Evolutionary conservation across 1,139 yeast species (phyloP).

Genomic region (Arxiozyma bovina): DNA sequence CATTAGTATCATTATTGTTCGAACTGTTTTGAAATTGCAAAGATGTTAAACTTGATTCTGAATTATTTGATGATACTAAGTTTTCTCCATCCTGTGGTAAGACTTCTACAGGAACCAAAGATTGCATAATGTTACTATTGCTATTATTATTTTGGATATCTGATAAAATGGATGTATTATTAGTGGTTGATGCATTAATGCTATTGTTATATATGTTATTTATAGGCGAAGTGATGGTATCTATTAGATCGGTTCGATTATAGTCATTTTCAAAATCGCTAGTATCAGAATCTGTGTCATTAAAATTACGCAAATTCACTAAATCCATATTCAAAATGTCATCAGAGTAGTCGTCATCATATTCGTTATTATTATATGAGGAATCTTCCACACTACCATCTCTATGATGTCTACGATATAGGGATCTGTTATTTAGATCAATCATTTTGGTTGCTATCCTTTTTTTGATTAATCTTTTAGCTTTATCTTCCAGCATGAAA

Average conservation of each 20-base stretch:
- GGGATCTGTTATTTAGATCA: conserved; percentile 32
- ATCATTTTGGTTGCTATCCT: conserved; percentile 66
- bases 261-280: conserved; percentile 8
- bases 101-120: conserved; percentile 24
- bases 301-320: conserved; percentile 6
- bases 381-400: conserved; percentile 21
- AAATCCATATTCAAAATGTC: conserved; percentile 3
- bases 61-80: background rate
- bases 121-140: conserved; percentile 5
- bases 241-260: background rate
- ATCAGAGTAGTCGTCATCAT: conserved; percentile 2
- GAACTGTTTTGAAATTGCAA: background rate
- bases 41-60: background rate
- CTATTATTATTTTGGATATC: too few species aligned
- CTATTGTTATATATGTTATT: background rate
- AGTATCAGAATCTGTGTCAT: conserved; percentile 10
- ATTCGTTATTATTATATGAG: conserved; percentile 19
- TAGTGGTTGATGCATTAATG: background rate
- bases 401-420: conserved; percentile 24
- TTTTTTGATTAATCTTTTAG: conserved; percentile 62
- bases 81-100: conserved; percentile 8
- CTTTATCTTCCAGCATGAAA: conserved; percentile 62
- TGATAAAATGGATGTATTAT: too few species aligned
- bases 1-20: background rate
- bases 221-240: background rate